Base-by-base conservation (phyloP, 805 yeast species). In the Kurtzmaniella cleridarum region DNA sequence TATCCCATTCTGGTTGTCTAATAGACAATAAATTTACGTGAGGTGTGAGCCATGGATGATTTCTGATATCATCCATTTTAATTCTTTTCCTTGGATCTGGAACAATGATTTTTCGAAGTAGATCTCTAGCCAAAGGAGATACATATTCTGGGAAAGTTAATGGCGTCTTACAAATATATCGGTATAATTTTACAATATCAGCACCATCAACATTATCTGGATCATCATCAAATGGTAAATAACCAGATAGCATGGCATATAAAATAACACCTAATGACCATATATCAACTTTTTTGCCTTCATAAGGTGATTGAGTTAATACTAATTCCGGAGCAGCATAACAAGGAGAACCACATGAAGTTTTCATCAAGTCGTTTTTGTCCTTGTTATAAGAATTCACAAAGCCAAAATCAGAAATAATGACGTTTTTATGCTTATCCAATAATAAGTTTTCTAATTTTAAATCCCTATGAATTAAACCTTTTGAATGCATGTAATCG, bases 301-400 rank as follows among this genome's bases (percentile, higher is more conserved):
- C 88, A 57, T 93, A 93, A 12, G 95, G 89, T 39, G 80, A 76
- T 46, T 81, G 86, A 10, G 91, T 83, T 24, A 89, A 82, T 3
- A 93, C 98, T 41, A 93, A 66, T 58, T 93, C 98, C 0, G 98
- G 98, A 1, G 98, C 98, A 0, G 98, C 98, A 61, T 91, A 91
- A 60, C 98, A 91, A 1, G 98, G 98, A 2, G 96, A 87, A 1
- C 98, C 98, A 60, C 98, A 91, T 28, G 90, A 79, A 1, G 98
- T 91, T 56, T 81, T 81, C 98, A 91, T 93, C 33, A 87, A 66
- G 57, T 88, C 96, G 47, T 73, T 58, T 40, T 62, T 74, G 15
- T 71, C 73, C 27, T 64, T 62, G 35, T 63, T 65, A 63, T 81
- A 93, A 23, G 91, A 82, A 62, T 93, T 93, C 28, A 95, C 98